phyloP scores from a whole-genome alignment of 176 grass and related monocot genomes.

The Saccharum officinarum region DNA sequence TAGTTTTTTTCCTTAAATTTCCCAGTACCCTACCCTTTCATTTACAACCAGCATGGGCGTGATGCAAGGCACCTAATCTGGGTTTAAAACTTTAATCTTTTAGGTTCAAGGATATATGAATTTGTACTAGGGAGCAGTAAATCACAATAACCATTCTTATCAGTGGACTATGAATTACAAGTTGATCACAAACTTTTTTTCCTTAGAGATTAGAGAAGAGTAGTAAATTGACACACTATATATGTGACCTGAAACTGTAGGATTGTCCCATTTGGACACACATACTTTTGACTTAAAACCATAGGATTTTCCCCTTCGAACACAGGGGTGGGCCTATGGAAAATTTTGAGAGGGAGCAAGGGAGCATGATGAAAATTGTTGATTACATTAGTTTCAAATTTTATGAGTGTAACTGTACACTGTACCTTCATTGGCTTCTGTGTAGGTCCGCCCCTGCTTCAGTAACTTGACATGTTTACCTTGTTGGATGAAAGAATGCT shows the following conservation, averaged over 20 bases:
- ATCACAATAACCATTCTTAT: background rate
- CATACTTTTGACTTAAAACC: background rate
- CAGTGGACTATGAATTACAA: background rate
- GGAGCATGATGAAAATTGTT: background rate
- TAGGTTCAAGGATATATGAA: background rate
- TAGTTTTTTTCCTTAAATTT: slow-evolving; percentile 5
- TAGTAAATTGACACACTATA: background rate
- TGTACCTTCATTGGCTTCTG: background rate
- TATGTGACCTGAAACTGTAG: background rate
- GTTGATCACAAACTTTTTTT: background rate
- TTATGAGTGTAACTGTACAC: background rate
- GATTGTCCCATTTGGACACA: background rate
- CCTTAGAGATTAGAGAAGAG: background rate
- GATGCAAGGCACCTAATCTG: background rate
- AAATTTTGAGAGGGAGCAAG: background rate
- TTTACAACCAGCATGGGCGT: background rate
- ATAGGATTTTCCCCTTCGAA: background rate
- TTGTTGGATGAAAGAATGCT: slow-evolving; percentile 5
- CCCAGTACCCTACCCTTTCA: background rate
- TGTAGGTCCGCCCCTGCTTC: background rate
- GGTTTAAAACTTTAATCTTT: background rate
- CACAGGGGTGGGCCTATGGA: background rate
- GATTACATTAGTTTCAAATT: background rate
- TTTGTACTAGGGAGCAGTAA: background rate
- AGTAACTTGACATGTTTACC: background rate